These are phyloP conservation scores for Tulasnella sp. DNA, from an alignment of 768 basidiomycete genomes.

Conservation along the genomic window DNA sequence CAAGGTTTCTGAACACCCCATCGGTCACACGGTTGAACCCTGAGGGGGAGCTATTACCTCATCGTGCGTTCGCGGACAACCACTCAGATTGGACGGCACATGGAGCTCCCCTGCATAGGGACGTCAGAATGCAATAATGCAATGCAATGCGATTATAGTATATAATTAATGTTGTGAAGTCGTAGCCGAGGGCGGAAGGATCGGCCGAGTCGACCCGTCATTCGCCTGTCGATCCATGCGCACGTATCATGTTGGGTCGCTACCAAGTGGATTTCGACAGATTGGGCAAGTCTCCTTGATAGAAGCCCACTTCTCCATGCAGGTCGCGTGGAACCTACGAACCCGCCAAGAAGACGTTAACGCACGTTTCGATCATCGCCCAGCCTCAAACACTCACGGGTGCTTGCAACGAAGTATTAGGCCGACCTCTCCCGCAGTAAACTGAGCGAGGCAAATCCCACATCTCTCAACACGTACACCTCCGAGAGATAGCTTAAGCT, in stretches of 20 bases:
- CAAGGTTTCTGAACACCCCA: not conserved
- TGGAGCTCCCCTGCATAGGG: no score
- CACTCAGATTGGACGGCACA: not conserved
- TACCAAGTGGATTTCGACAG: not conserved
- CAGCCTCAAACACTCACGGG: not conserved
- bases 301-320: not conserved
- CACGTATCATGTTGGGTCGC: not conserved
- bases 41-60: not conserved
- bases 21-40: not conserved
- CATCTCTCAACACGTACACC: not conserved
- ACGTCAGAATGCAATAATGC: no score
- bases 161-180: not conserved
- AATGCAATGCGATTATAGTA: no score
- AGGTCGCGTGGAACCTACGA: conserved; percentile 4
- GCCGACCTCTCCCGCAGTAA: not conserved
- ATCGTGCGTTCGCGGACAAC: not conserved
- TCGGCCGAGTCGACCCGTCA: not conserved
- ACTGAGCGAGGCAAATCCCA: conserved; percentile 14
- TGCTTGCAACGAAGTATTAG: not conserved
- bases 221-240: not conserved
- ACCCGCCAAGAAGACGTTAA: no score
- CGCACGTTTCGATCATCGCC: no score
- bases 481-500: not conserved
- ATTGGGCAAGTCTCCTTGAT: not conserved
- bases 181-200: not conserved